phyloP scores from a whole-genome alignment of 1,284 basidiomycete species.

The Tylopilus sp. region DNA sequence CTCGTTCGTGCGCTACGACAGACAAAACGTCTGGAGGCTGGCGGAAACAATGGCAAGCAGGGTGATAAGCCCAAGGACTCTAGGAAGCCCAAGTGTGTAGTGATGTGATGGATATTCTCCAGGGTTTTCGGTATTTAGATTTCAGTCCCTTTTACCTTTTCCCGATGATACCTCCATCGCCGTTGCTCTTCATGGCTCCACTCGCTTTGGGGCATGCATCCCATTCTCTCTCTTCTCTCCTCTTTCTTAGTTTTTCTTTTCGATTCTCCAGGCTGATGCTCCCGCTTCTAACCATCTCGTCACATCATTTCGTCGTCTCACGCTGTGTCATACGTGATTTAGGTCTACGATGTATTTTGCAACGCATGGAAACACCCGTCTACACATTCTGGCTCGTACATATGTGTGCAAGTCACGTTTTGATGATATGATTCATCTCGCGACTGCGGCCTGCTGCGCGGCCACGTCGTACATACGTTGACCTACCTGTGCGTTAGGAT shows the following conservation, averaged over 20 bases:
- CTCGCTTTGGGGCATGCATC: slow-evolving; percentile 40
- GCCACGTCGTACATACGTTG: slow-evolving; percentile 35
- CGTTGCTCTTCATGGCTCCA: slow-evolving; percentile 44
- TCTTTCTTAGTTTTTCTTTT: slow-evolving; percentile 22
- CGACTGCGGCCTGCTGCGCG: slow-evolving; percentile 19
- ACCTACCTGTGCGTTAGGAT: slow-evolving; percentile 22
- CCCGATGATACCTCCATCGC: slow-evolving; percentile 77
- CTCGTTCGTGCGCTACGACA: slow-evolving; percentile 88
- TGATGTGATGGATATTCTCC: slow-evolving; percentile 73
- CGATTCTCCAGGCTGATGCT: slow-evolving; percentile 37
- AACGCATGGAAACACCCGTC: slow-evolving; percentile 45
- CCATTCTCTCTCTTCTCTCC: slow-evolving; percentile 29
- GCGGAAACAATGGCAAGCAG: slow-evolving; percentile 41
- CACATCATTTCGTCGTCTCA: slow-evolving; percentile 48
- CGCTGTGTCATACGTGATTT: slow-evolving; percentile 51
- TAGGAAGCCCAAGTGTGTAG: slow-evolving; percentile 68
- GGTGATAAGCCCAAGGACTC: slow-evolving; percentile 51
- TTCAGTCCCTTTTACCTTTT: slow-evolving; percentile 59
- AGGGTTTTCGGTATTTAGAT: slow-evolving; percentile 69
- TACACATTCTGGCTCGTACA: slow-evolving; percentile 25
- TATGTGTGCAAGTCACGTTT: no score
- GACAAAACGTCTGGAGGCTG: slow-evolving; percentile 50
- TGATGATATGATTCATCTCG: slow-evolving; percentile 22
- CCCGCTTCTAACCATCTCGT: slow-evolving; percentile 40
- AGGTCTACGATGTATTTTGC: slow-evolving; percentile 50